These are phyloP conservation scores for Phytophthora aleatoria DNA, from an alignment of 352 stramenopile species.

Conservation along the genomic window DNA sequence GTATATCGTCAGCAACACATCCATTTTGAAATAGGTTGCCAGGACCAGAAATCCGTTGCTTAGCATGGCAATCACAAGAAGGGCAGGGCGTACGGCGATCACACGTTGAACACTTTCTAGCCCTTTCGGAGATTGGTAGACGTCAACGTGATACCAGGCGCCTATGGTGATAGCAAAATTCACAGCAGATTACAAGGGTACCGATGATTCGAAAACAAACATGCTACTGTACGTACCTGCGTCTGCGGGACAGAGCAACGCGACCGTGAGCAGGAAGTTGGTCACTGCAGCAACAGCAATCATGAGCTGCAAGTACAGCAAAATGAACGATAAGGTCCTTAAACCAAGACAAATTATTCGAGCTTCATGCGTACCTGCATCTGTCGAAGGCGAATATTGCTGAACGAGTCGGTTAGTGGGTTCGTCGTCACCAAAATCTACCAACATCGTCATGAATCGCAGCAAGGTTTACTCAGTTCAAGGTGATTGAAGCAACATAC, in stretches of 20 bases:
- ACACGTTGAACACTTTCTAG: conserved; percentile 36
- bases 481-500: conserved; percentile 6
- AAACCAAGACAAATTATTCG: too few species aligned
- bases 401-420: too few species aligned
- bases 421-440: too few species aligned
- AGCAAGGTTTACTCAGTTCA: neutral
- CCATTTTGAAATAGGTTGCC: conserved; percentile 25
- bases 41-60: conserved; percentile 40
- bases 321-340: conserved; percentile 8
- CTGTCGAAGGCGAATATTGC: too few species aligned
- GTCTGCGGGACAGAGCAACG: conserved; percentile 34
- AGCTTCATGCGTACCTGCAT: too few species aligned
- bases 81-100: conserved; percentile 26
- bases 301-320: conserved; percentile 42
- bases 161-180: conserved; percentile 21
- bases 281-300: conserved; percentile 12
- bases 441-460: neutral
- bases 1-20: conserved; percentile 50
- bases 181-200: neutral
- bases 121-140: conserved; percentile 34
- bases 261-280: conserved; percentile 34
- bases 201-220: neutral
- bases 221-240: conserved; percentile 18
- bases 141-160: conserved; percentile 58
- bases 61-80: conserved; percentile 39